A percentile compares a stretch with the other conserved stretches of the same genome.
These are phyloP conservation scores for Vitis riparia DNA, from an alignment of 164 flowering plant genomes.

Conservation along the genomic window DNA sequence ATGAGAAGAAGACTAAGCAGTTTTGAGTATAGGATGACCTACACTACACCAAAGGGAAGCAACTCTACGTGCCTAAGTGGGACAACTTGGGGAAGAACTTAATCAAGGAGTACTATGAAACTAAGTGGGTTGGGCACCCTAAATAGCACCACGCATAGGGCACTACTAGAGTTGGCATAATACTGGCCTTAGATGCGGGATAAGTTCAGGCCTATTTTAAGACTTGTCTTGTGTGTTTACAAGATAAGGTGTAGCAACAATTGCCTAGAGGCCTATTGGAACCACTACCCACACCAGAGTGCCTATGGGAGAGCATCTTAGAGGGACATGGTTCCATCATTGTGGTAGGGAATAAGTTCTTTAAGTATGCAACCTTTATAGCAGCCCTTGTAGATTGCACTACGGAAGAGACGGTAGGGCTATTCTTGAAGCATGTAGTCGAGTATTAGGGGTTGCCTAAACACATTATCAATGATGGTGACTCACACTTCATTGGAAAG, in stretches of 20 bases:
- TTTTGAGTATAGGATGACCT: background rate
- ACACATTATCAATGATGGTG: no score
- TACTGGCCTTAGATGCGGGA: background rate
- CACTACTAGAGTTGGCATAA: background rate
- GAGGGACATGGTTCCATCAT: background rate
- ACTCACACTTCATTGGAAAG: no score
- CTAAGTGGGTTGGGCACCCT: constrained; percentile 12
- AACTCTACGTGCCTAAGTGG: background rate
- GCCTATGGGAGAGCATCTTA: no score
- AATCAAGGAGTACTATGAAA: background rate
- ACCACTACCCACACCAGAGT: no score
- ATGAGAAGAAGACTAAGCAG: background rate
- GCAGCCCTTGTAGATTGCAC: background rate
- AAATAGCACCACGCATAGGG: background rate
- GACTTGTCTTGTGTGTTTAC: constrained; percentile 17
- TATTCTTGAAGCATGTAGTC: constrained; percentile 8
- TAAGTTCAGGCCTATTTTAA: constrained; percentile 4
- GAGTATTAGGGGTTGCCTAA: background rate
- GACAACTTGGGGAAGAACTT: no score
- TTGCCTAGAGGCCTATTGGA: no score
- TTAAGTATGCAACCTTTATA: constrained; percentile 13
- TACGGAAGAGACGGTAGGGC: background rate
- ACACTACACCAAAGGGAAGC: background rate
- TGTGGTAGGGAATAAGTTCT: constrained; percentile 8
- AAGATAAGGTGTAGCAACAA: constrained; percentile 10